Evolutionary conservation across 768 basidiomycete species (phyloP).

Genomic region (Chlorophyllum brunneum): DNA sequence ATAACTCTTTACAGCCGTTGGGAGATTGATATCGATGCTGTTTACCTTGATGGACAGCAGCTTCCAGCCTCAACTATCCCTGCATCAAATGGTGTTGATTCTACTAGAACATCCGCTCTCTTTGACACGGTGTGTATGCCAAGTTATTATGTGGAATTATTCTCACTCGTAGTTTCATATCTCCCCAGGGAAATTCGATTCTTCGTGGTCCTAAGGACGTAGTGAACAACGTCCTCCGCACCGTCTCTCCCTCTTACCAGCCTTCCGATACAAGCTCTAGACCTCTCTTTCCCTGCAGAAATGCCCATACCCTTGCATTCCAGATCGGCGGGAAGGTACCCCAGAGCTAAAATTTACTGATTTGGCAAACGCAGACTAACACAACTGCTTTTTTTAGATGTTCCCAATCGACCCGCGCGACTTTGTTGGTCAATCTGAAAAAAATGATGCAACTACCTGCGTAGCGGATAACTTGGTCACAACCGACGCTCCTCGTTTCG

Average conservation of each 20-base stretch:
- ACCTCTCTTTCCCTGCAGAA: conserved; percentile 43
- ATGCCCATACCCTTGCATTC: conserved; percentile 55
- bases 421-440: conserved; percentile 42
- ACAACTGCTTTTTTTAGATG: conserved; percentile 23
- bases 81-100: conserved; percentile 26
- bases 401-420: conserved; percentile 74
- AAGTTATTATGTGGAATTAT: neutral
- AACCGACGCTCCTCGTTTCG: conserved; percentile 55
- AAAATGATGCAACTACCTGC: conserved; percentile 39
- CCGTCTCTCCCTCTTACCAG: conserved; percentile 33
- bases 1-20: conserved; percentile 37
- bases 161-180: neutral
- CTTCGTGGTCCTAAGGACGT: conserved; percentile 68
- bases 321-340: conserved; percentile 55
- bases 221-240: conserved; percentile 42
- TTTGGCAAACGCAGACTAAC: neutral
- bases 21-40: conserved; percentile 66
- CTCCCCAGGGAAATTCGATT: conserved; percentile 65
- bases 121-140: conserved; percentile 53
- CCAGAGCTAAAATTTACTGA: neutral
- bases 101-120: conserved; percentile 46
- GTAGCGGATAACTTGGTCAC: conserved; percentile 49
- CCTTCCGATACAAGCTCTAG: conserved; percentile 20
- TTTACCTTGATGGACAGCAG: conserved; percentile 57
- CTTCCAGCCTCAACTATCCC: conserved; percentile 51